Evolutionary conservation across 2,329 filamentous ascomycete genomes (phyloP), one percentile per base, ranked within the genome.

Genomic region (Paraconiothyrium sp.): DNA sequence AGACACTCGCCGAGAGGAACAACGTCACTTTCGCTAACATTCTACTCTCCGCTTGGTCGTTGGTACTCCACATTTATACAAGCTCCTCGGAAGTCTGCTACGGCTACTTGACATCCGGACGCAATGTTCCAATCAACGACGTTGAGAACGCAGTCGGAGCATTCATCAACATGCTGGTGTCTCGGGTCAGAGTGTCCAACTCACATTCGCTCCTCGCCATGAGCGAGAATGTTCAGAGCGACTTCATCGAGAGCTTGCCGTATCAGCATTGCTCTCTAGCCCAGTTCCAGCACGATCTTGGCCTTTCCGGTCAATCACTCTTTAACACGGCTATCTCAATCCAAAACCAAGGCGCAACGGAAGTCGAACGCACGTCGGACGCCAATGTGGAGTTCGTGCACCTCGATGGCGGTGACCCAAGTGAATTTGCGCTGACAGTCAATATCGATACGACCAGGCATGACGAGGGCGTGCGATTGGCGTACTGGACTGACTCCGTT

Each of bases 261-360:
- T 64, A 77, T 58, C 75, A 77, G 34, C 73, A 76, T 56, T 75
- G 72, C 60, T 76, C 74, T 9, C 62, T 77, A 16, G 81, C 82
- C 11, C 82, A 84, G 62, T 82, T 84, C 50, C 81, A 84, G 63
- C 82, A 84, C 58, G 78, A 79, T 6, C 65, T 84, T 24, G 70
- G 71, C 9, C 62, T 77, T 20, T 70, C 70, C 34, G 72, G 72
- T 13, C 72, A 72, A 43, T 70, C 81, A 2, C 71, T 84, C 14
- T 83, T 84, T 71, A 84, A 84, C 55, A 83, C 82, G 11, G 81
- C 83, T 71, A 32, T 84, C 72, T 74, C 78, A 0, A 65, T 76
- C 4, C 73, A 76, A 43, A 76, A 75, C 14, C 68, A 69, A 32
- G 60, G 61, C 9, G 66, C 62, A 8, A 55, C 61, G 4, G 64